Base-by-base conservation (phyloP, 2,329 filamentous ascomycete genomes). In the Aureobasidium uvarum region DNA sequence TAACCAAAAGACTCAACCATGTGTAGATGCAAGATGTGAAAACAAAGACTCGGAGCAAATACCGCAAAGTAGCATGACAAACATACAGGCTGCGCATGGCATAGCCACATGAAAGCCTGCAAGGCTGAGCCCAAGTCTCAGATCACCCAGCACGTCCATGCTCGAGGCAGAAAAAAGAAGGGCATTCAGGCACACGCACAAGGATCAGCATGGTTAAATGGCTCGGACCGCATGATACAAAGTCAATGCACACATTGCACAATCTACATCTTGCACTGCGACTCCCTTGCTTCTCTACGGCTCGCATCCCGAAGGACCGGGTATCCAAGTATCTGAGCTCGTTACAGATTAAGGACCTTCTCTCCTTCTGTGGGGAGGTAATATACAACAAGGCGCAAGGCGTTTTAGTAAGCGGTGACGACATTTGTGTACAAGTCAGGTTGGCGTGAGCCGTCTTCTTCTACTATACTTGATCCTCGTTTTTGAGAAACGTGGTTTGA, bases 401-500 rank as follows among this genome's bases (percentile, higher is more conserved):
- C 20, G 36, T 41, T 55, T 58, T 6, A 43, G 18, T 14, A 58
- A 28, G 16, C 23, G 54, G 23, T 58, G 38, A 58, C 52, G 52
- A 36, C 52, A 41, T 31, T 10, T 48, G 13, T 41, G 36, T 39
- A 39, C 10, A 41, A 25, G 18, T 38, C 16, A 11, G 2, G 18
- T 8, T 54, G 31, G 31, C 10, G 14, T 38, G 50, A 38, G 50
- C 36, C 51, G 33, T 54, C 18, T 20, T 20, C 51, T 36, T 11
- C 51, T 54, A 38, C 33, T 54, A 36, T 54, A 54, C 51, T 36
- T 23, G 31, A 54, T 7, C 23, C 36, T 55, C 11, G 48, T 51
- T 5, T 5, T 48, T 2, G 28, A 18, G 48, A n/a, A 16, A 5
- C 25, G 16, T 25, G n/a, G 18, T 14, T 33, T n/a, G 25, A 51